These are phyloP conservation scores for Typha latifolia DNA, from an alignment of 176 grass and related monocot species.

Conservation along the genomic window DNA sequence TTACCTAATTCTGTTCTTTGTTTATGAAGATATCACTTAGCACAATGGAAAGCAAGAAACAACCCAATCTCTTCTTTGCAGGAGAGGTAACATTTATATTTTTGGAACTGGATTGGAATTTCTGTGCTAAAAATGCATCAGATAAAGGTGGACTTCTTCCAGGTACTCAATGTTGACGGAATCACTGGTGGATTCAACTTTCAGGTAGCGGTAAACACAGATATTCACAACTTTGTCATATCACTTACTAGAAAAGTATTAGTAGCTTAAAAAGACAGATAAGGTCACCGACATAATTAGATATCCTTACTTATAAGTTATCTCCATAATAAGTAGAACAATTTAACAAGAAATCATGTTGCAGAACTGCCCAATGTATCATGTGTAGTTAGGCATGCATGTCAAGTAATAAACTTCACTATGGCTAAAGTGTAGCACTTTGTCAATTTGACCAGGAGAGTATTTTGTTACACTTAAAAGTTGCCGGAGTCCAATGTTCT, in stretches of 20 bases:
- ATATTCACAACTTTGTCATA: neutral
- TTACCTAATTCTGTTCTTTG: slow-evolving; percentile 1
- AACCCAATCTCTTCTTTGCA: slow-evolving; percentile 72
- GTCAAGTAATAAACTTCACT: neutral
- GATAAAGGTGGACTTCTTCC: slow-evolving; percentile 7
- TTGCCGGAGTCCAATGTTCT: neutral
- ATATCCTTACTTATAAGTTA: neutral
- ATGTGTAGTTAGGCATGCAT: no score
- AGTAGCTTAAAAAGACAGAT: neutral
- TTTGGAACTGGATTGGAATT: neutral
- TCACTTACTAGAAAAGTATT: neutral
- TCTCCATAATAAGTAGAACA: neutral
- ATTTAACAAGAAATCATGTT: neutral
- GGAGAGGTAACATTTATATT: slow-evolving; percentile 62
- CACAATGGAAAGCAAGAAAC: slow-evolving; percentile 93
- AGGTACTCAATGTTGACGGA: slow-evolving; percentile 80
- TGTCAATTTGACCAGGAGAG: neutral
- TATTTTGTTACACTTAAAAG: neutral
- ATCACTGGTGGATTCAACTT: slow-evolving; percentile 95
- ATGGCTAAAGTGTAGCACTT: neutral
- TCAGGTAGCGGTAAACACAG: slow-evolving; percentile 39
- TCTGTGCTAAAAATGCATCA: slow-evolving; percentile 7
- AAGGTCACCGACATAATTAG: neutral
- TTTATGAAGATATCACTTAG: slow-evolving; percentile 54
- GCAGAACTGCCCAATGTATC: no score